Evolutionary conservation across 2,329 filamentous ascomycete genomes (phyloP), one percentile per base, ranked within the genome.

Genomic region (Calonectria montana): DNA sequence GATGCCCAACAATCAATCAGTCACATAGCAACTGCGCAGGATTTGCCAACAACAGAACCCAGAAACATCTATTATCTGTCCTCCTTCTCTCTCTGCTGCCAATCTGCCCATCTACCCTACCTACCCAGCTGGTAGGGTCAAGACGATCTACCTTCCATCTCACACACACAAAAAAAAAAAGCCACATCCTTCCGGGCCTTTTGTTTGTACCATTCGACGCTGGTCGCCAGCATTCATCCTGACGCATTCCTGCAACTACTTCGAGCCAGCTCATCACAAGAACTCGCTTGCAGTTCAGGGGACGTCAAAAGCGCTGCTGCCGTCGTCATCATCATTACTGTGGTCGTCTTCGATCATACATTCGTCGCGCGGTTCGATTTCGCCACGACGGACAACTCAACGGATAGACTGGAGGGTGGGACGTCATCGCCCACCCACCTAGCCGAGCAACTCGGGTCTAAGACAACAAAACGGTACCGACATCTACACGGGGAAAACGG

Each of bases 371-470:
- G 37, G 63, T 50, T 57, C 21, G 27, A 35, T 68, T 78, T 77
- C 47, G 73, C 71, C 74, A 78, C 76, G 50, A 70, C 70, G 64
- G 59, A 65, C 62, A 69, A 64, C 61, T 59, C 43, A 69, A 45
- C 50, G 21, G 39, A 75, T 66, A 72, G 50, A 69, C 53, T 45
- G 43, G 43, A 66, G 47, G 70, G 55, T 50, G 69, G 69, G 70
- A 78, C 77, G 77, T 79, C 77, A 79, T 78, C 76, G 62, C 68
- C 67, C 69, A 27, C 43, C 55, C 65, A 55, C 57, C 47, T 18
- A 25, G n/a, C 29, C 29, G 45, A 47, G 35, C 57, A 67, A 59
- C 65, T 35, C 47, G 67, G 67, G 61, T 61, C 69, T 41, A 29
- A 62, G 55, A 12, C 64, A 59, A 61, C 63, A 23, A 23, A 18